Evolutionary conservation across 2,329 filamentous ascomycete species (phyloP), one percentile per base, ranked within the genome.

Genomic region (Chalaropsis thielavioides): DNA sequence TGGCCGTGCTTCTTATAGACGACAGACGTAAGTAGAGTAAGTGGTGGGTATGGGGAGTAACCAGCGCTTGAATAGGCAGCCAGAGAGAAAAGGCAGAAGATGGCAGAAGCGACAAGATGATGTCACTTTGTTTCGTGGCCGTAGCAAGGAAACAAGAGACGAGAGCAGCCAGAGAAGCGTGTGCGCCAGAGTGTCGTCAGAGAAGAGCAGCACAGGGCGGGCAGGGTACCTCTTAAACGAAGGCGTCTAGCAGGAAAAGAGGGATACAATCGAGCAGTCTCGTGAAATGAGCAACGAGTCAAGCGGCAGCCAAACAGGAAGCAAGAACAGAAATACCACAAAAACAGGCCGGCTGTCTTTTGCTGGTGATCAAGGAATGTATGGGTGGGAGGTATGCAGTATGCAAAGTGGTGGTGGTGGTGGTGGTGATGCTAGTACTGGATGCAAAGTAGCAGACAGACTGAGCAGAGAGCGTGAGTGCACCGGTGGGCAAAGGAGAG

Each of bases 271-370:
- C 46, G 46, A 51, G 19, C 46, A n/a, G 22, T 51, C 46, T 51
- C 46, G 46, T 64, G 62, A 49, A 65, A 43, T 64, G 58, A 22
- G 46, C n/a, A 51, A 51, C 46, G 46, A 64, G 31, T 38, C 31
- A 62, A 35, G 41, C 61, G 49, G 31, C 17, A 56, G 5, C 27
- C 66, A 54, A 68, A 60, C 61, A 63, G 46, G 51, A 67, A 64
- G 49, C 44, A 68, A 68, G 22, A 24, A 22, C 19, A 51, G 10
- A 51, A 22, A n/a, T n/a, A n/a, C n/a, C n/a, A n/a, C n/a, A 10
- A 51, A 51, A 51, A 51, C 46, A 51, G 46, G 46, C 46, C 46
- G 46, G 46, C 46, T 51, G 46, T 51, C 22, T 22, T 51, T 19
- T 51, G 46, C 24, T 35, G 31, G 7, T 51, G 46, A n/a, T 51